Evolutionary conservation across 2,329 filamentous ascomycete genomes (phyloP), one percentile per base, ranked within the genome.

Genomic region (Pseudocercospora eumusae): DNA sequence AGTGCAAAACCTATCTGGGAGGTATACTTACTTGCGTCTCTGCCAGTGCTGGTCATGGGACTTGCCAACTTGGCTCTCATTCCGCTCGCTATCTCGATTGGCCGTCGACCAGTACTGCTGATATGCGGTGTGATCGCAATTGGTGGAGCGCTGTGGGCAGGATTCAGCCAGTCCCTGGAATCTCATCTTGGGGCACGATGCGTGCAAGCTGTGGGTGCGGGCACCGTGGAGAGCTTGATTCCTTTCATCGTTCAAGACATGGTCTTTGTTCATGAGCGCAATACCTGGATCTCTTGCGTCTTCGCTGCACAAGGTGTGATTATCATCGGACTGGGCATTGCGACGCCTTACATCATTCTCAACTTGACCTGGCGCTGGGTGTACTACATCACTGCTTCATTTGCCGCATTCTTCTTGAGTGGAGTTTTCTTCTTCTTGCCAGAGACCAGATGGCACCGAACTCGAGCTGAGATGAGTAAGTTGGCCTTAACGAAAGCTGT

Each of bases 191-290:
- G 61, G 13, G 71, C 71, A 10, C 64, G 71, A 27, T 70, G 67
- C 45, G 45, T 74, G 4, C 71, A 74, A 50, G 71, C 66, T 9
- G 47, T 74, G 8, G 71, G 71, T 25, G 71, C 71, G 3, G 71
- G 71, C 49, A 72, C 71, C 7, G 70, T 74, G 0, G 71, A 74
- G 60, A 67, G 66, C n/a, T 61, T 74, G 58, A 69, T 74, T 10
- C 71, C 71, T 1, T 70, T 73, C 59, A 68, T 72, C 13, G 64
- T 74, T 3, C 71, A 73, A 52, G 71, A 73, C 27, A 65, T 72
- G 60, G 70, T 72, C 40, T 64, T 64, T 36, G 66, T 64, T 18
- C 71, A 74, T 28, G 67, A 73, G 57, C 66, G 71, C 1, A 74
- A 74, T 55, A 72, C 69, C 0, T 71, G 70, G 59, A 72, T 73